Base-by-base conservation (phyloP, 495 filamentous ascomycete genomes). In the Cercophora sp. region DNA sequence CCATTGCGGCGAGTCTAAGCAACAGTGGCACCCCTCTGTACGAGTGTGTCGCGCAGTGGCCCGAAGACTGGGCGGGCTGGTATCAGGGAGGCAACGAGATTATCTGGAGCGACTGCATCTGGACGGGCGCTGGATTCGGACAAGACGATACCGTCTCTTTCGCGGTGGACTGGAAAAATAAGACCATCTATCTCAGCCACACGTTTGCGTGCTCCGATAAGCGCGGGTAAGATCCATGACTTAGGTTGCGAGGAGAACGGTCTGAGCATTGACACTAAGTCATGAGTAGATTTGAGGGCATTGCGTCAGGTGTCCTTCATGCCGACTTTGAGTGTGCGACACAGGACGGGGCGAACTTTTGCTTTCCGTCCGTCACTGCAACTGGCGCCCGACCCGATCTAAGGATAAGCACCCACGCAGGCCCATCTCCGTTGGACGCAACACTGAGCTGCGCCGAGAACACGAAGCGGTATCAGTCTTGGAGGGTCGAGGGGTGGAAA, bases 101-200 rank as follows among this genome's bases (percentile, higher is more conserved):
- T 41, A 62, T 73, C 25, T 73, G 70, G 70, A 61, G 62, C 16
- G 70, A 73, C 29, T 73, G 70, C 52, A 73, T 73, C 54, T 70
- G 63, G 61, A 69, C 67, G 5, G 70, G 68, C 0, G 65, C 69
- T 9, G 72, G 70, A 2, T 39, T 47, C 1, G 64, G 59, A 0
- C 49, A 51, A 6, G 66, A 73, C 51, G 65, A 60, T 5, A 64
- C 70, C 2, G 62, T 72, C 2, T 59, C 68, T 0, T 69, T 71
- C 36, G 64, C 70, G 0, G 18, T 67, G 5, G 70, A 73, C 34
- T 71, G 67, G 70, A 67, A 66, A 43, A 70, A 55, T 13, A 65
- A 60, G 35, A 64, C 55, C 8, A 55, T 71, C 42, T 68, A 71
- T 20, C 42, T 73, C 32, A 60, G 67, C 0, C 70, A 73, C 43